Percentiles rank a stretch among this genome's conserved stretches.
phyloP scores from a whole-genome alignment of 164 flowering plant species.

The Magnolia changhungtana region DNA sequence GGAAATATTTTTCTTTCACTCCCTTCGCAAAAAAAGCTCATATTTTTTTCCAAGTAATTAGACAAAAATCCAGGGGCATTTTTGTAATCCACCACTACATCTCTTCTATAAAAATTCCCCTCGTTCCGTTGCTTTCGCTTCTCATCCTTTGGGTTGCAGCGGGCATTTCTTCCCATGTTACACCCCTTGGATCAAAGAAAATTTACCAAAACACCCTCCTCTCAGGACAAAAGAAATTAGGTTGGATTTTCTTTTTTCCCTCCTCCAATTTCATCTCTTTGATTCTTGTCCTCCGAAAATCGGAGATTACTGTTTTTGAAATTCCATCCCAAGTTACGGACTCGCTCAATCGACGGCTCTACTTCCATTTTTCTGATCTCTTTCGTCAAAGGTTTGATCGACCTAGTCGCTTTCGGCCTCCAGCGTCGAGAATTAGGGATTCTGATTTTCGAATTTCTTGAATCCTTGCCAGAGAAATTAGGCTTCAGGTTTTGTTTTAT shows the following conservation, averaged over 20 bases:
- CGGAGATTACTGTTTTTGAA: neutral
- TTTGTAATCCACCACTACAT: too few species aligned
- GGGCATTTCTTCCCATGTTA: slow-evolving; percentile 1
- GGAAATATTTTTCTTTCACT: too few species aligned
- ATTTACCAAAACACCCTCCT: neutral
- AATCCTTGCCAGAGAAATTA: too few species aligned
- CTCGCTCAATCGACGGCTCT: too few species aligned
- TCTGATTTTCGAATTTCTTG: too few species aligned
- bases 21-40: too few species aligned
- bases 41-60: too few species aligned
- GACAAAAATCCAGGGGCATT: too few species aligned
- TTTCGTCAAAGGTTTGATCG: neutral
- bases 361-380: neutral
- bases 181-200: slow-evolving; percentile 13
- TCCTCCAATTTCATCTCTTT: neutral
- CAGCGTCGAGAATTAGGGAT: too few species aligned
- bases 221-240: neutral
- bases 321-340: neutral
- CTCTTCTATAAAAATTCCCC: too few species aligned
- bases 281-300: neutral
- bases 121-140: neutral
- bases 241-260: neutral
- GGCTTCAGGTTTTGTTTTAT: too few species aligned
- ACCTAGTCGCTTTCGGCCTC: too few species aligned
- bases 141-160: slow-evolving; percentile 23